Evolutionary conservation across 805 yeast genomes (phyloP), one percentile per base, ranked within the genome.

Genomic region (Ascoidea rubescens): DNA sequence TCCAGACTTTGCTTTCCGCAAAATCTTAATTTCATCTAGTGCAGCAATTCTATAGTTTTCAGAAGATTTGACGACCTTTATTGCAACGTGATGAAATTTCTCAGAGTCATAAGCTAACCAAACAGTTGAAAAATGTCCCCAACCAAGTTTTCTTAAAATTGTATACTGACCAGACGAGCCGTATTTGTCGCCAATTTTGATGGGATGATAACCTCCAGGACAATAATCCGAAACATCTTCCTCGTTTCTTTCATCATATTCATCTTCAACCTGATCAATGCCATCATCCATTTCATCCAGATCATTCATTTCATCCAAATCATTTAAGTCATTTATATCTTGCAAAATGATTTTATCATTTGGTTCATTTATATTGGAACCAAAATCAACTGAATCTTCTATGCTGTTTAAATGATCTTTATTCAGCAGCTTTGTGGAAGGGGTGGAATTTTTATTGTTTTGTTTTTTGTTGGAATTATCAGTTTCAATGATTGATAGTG

Each of bases 81-180:
- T 77, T 1, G 99, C 99, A 28, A 93, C 98, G 63, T 86, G 96
- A 49, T 77, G 69, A 54, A 77, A 73, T 51, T 71, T 68, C 50
- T 78, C 78, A n/a, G 59, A 57, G 50, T 71, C 72, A 55, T 69
- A 75, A 4, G 96, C 98, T 32, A 87, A 71, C 97, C 96, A 90
- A 28, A 87, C 97, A 0, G 96, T 93, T 31, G 95, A 84, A 64
- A 93, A 93, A 67, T 93, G 97, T 43, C 99, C 99, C 99, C 99
- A 93, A 0, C 99, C 99, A 4, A 93, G 71, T 64, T 93, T 93
- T 55, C 98, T 78, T 33, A 87, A 90, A 49, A 93, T 67, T 1
- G 82, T 73, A 64, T 93, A 93, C 54, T 86, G 78, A 17, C 80
- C 79, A 6, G 58, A 60, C 52, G 84, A 72, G 59, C 87, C 85